Evolutionary conservation across 75 land plant genomes (phyloP), one percentile per base, ranked within the genome.

Genomic region (Pseudotsuga menziesii): DNA sequence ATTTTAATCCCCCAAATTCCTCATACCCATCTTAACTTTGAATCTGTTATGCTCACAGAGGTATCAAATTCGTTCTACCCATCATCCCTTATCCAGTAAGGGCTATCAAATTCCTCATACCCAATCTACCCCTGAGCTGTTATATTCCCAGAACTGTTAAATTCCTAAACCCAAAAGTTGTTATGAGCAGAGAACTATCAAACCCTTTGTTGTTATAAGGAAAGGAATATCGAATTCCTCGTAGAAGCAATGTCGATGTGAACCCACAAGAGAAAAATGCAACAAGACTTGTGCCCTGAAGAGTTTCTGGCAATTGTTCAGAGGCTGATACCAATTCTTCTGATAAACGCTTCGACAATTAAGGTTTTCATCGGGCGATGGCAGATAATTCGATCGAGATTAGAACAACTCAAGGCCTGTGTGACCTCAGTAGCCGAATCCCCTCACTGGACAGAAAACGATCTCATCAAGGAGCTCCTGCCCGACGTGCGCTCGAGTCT

Each of bases 361-460:
- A 82, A 76, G 26, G 83, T 89, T 39, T 91, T 92, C 78, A 12
- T 73, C 5, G 83, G 83, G 12, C 77, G 90, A 25, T 94, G 98
- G 98, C 89, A 85, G 41, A 41, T 69, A 67, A 84, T 94, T 72
- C 85, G 84, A 14, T 57, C 83, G 27, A 87, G 86, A 55, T 83
- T 94, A 69, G 39, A 81, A 70, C 77, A 74, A 58, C 90, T 94
- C 74, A 57, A 79, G 23, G 25, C 84, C 76, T 72, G 82, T 39
- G 75, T 94, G 13, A 26, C 81, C 57, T 66, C 61, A 0, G 52
- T 75, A 39, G 78, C 81, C 29, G 72, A 80, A 32, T 80, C 86
- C 13, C 83, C 87, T 4, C 80, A 81, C 72, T 84, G 74, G 82
- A 19, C 80, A 27, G 80, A 88, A 4, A 80, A 80, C 23, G 78